A percentile compares a stretch with the other conserved stretches of the same genome.
These are phyloP conservation scores for Williopsis jadinii DNA, from an alignment of 1,139 yeast species.

Conservation along the genomic window DNA sequence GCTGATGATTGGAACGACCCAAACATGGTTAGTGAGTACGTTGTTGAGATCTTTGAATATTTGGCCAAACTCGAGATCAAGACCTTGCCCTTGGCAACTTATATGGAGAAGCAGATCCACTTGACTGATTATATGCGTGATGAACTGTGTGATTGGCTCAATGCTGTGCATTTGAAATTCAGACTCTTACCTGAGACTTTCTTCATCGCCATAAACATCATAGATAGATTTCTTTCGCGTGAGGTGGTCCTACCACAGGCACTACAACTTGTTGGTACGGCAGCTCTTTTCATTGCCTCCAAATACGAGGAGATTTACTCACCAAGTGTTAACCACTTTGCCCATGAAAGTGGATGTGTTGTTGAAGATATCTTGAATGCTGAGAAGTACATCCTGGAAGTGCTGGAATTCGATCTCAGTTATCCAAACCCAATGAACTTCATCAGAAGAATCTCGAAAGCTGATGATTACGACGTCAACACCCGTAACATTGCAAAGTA, in stretches of 20 bases:
- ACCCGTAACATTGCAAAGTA: constrained; percentile 90
- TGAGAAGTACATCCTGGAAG: constrained; percentile 74
- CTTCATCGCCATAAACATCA: constrained; percentile 78
- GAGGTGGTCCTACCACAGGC: constrained; percentile 78
- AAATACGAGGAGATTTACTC: constrained; percentile 93
- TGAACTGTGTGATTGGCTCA: constrained; percentile 90
- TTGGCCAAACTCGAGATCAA: constrained; percentile 65
- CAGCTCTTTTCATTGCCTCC: constrained; percentile 86
- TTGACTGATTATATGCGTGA: constrained; percentile 82
- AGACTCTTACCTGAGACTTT: constrained; percentile 86
- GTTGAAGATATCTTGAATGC: constrained; percentile 85
- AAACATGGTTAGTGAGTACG: constrained; percentile 91
- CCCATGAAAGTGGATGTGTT: constrained; percentile 82
- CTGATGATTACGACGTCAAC: constrained; percentile 91
- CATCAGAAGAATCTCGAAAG: constrained; percentile 85
- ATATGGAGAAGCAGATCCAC: constrained; percentile 67
- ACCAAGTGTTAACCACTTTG: constrained; percentile 83
- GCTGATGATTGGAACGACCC: constrained; percentile 91
- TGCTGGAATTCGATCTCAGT: constrained; percentile 70
- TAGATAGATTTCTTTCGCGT: constrained; percentile 84
- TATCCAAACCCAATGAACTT: constrained; percentile 95
- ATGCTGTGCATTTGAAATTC: constrained; percentile 84
- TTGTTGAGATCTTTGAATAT: constrained; percentile 77
- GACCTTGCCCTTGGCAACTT: constrained; percentile 74
- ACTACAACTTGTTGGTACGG: constrained; percentile 85